Evolutionary conservation across 768 basidiomycete genomes (phyloP), one percentile per base, ranked within the genome.

Genomic region (Tulasnella sp.): DNA sequence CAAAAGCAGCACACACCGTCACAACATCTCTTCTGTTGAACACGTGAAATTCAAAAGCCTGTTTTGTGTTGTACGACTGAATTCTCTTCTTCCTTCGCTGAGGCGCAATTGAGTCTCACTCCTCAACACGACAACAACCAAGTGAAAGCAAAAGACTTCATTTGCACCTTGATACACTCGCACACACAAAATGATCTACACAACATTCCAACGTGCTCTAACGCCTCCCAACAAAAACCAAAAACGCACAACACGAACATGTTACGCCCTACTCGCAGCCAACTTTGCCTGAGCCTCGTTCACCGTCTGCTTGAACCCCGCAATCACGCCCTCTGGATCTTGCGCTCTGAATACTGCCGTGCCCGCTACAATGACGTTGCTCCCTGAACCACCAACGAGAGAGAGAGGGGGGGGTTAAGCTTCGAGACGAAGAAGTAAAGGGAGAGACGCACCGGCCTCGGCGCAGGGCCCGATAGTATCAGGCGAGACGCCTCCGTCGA

Each of bases 301-400:
- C 44, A 97, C 92, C 31, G 89, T 88, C 46, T 89, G 86, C 85
- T 94, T 95, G 52, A 98, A 86, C 10, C 87, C 84, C 62, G 88
- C 82, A 75, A 98, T 98, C 73, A 97, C 94, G 52, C 90, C 86
- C 68, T 91, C 91, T 0, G 98, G 94, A 83, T 92, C 88, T n/a
- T 89, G 83, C 2, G 96, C 92, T 58, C 89, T 90, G 83, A 99
- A 99, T 80, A 99, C 93, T 7, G 97, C 96, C 9, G 97, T 98
- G 18, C 98, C 98, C 18, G 98, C 97, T 39, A 99, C 98, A 76
- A 99, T 95, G 82, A 99, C 96, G 83, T 99, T 99, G 86, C 96
- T 96, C 31, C 97, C 97, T 97, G 82, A 16, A n/a, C 10, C 19
- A 19, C 40, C 4, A n/a, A n/a, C n/a, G n/a, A n/a, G n/a, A n/a